Percentiles rank a stretch among this genome's conserved stretches.
Evolutionary conservation across 176 grass and related monocot genomes (phyloP).

Genomic region (Typha latifolia): DNA sequence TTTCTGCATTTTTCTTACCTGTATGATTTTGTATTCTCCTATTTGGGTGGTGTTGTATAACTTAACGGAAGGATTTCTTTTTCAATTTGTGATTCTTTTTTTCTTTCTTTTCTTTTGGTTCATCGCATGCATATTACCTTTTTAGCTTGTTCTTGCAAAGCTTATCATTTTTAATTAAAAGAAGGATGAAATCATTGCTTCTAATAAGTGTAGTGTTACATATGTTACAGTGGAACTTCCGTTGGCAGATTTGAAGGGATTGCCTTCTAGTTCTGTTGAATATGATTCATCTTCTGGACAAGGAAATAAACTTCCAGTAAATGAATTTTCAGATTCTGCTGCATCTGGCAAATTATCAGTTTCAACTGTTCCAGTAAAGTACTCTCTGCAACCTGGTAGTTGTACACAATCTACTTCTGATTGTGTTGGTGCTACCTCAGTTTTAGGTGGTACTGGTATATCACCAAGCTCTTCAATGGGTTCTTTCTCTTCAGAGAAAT

Average conservation of each 20-base stretch:
- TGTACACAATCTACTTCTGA: slow-evolving; percentile 41
- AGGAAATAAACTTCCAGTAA: slow-evolving; percentile 23
- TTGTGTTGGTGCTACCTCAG: slow-evolving; percentile 27
- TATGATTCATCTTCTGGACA: slow-evolving; percentile 34
- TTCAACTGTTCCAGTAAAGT: slow-evolving; percentile 14
- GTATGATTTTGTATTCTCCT: neutral
- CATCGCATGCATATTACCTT: no score
- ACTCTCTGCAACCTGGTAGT: slow-evolving; percentile 31
- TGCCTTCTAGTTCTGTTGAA: slow-evolving; percentile 25
- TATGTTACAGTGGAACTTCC: slow-evolving; percentile 15
- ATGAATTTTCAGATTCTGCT: slow-evolving; percentile 13
- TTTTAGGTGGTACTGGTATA: slow-evolving; percentile 33
- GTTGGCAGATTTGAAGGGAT: slow-evolving; percentile 25
- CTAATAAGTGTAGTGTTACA: neutral
- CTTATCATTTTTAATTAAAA: neutral
- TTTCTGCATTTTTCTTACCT: neutral
- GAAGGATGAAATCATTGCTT: neutral
- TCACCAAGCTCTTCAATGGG: slow-evolving; percentile 22
- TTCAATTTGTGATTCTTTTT: no score
- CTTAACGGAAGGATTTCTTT: no score
- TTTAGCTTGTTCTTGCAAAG: neutral
- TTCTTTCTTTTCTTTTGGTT: no score
- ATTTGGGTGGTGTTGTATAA: neutral
- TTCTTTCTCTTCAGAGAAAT: neutral
- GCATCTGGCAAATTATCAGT: slow-evolving; percentile 34